phyloP scores from a whole-genome alignment of 768 basidiomycete genomes.

The Pleurotus djamor region DNA sequence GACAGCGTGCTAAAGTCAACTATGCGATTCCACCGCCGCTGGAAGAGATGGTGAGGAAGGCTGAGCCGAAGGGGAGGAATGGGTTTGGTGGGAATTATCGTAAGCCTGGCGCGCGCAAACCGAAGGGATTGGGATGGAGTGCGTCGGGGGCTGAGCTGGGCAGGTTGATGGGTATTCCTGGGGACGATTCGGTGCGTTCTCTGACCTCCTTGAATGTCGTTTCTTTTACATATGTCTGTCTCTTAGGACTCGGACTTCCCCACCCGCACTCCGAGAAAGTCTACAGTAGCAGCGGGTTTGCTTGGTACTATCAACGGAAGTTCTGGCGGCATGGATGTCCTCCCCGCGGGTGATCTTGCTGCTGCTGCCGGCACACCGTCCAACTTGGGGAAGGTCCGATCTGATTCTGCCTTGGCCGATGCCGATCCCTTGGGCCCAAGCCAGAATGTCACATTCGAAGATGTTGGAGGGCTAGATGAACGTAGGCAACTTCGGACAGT shows the following conservation, averaged over 20 bases:
- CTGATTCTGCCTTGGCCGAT: constrained; percentile 74
- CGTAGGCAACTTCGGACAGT: constrained; percentile 47
- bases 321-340: constrained; percentile 43
- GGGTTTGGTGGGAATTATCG: constrained; percentile 28
- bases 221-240: background rate
- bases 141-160: constrained; percentile 75
- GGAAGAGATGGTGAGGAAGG: constrained; percentile 58
- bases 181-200: constrained; percentile 65
- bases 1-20: constrained; percentile 68
- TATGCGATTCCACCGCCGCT: constrained; percentile 82
- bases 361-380: constrained; percentile 78
- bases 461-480: constrained; percentile 93
- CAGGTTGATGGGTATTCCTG: constrained; percentile 73
- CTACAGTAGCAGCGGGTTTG: constrained; percentile 52
- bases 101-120: constrained; percentile 15
- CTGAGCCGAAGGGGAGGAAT: constrained; percentile 27
- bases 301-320: constrained; percentile 44
- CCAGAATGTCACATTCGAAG: constrained; percentile 91
- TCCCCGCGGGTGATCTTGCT: constrained; percentile 53
- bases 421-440: constrained; percentile 95
- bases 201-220: constrained; percentile 6
- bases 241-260: constrained; percentile 69
- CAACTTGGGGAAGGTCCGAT: constrained; percentile 79
- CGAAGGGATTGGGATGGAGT: constrained; percentile 70
- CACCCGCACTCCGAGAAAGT: constrained; percentile 68